A percentile compares a stretch with the other conserved stretches of the same genome.
These are phyloP conservation scores for Xylaria intraflava DNA, from an alignment of 495 filamentous ascomycete species.

Conservation along the genomic window DNA sequence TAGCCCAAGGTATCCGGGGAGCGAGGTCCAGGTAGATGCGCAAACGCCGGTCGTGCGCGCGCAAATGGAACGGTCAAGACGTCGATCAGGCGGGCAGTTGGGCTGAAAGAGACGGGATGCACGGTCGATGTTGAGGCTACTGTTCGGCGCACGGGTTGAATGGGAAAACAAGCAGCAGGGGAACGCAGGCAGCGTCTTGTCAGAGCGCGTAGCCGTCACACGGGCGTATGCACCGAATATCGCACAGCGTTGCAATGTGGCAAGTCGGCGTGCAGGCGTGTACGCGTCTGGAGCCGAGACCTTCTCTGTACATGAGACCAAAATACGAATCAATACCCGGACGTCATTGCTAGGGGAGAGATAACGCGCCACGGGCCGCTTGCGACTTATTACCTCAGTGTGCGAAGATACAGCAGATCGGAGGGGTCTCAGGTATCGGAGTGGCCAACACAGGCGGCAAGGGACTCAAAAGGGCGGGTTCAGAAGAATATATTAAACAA, in stretches of 20 bases:
- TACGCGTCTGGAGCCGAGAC: neutral
- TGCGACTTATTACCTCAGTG: conserved; percentile 2
- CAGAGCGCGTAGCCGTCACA: conserved; percentile 1
- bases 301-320: conserved; percentile 1
- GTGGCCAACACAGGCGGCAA: neutral
- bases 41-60: neutral
- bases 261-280: neutral
- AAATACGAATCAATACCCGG: neutral
- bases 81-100: neutral
- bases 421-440: conserved; percentile 2
- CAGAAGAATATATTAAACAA: conserved; percentile 14
- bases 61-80: neutral
- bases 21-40: no score
- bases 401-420: neutral
- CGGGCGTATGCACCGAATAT: neutral
- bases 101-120: neutral
- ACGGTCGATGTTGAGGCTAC: conserved; percentile 1
- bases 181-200: neutral
- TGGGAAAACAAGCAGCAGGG: neutral
- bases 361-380: neutral
- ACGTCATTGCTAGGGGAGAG: neutral
- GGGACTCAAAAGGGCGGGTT: neutral
- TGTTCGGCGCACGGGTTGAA: neutral
- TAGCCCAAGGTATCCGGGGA: neutral
- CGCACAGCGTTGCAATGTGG: neutral